Evolutionary conservation across 176 grass and related monocot genomes (phyloP).

Genomic region (Saccharum spontaneum): DNA sequence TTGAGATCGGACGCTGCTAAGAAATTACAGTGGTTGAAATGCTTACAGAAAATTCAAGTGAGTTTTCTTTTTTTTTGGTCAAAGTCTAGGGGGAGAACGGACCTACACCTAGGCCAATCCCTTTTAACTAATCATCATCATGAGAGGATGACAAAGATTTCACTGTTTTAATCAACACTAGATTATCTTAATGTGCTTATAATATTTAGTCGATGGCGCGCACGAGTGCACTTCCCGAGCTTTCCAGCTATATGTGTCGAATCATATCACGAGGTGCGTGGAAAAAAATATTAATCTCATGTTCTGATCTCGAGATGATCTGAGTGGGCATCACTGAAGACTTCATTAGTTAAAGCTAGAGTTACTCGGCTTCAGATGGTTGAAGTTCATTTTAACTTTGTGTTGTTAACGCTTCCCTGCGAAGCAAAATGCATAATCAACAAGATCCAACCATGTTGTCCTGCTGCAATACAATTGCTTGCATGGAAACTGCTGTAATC

Average conservation of each 20-base stretch:
- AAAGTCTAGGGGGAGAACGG: constrained; percentile 59
- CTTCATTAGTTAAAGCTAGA: constrained; percentile 47
- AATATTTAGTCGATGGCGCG: constrained; percentile 64
- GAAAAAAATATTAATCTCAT: constrained; percentile 44
- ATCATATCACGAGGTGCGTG: constrained; percentile 65
- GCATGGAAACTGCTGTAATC: constrained; percentile 15
- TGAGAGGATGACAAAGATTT: constrained; percentile 82
- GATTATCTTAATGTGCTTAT: constrained; percentile 44
- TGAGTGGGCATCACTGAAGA: constrained; percentile 32
- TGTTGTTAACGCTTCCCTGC: constrained; percentile 39
- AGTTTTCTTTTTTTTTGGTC: constrained; percentile 44
- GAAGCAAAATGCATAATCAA: constrained; percentile 36
- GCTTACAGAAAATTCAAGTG: constrained; percentile 27
- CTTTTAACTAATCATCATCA: constrained; percentile 60
- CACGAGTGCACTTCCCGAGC: constrained; percentile 95
- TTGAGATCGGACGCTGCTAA: constrained; percentile 20
- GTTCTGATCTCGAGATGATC: constrained; percentile 63
- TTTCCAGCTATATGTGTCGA: constrained; percentile 71
- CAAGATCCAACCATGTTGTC: constrained; percentile 30
- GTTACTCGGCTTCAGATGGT: constrained; percentile 48
- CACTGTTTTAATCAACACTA: constrained; percentile 62
- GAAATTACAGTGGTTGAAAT: constrained; percentile 39
- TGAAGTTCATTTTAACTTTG: constrained; percentile 33
- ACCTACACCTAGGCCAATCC: constrained; percentile 45
- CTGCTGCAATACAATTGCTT: constrained; percentile 30